A percentile compares a stretch with the other conserved stretches of the same genome.
phyloP scores from a whole-genome alignment of 2,329 filamentous ascomycete species.

The Mycosphaerelloides madeirae region DNA sequence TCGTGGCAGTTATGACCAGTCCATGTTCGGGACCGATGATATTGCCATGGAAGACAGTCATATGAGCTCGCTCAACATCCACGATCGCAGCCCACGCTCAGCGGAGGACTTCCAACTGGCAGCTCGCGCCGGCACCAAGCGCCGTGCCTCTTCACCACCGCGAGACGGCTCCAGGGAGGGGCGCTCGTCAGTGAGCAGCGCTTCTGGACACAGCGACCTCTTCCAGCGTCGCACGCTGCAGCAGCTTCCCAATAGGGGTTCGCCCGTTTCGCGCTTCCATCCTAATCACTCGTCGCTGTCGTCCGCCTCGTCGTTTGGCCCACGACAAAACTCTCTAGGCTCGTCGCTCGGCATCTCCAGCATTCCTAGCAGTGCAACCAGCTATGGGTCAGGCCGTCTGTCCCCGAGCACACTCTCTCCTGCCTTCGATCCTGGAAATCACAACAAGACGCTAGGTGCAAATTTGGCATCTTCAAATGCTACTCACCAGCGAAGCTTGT shows the following conservation, averaged over 20 bases:
- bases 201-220: constrained; percentile 43
- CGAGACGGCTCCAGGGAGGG: constrained; percentile 50
- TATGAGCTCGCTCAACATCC: constrained; percentile 50
- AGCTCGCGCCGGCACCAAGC: constrained; percentile 55
- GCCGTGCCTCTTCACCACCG: constrained; percentile 61
- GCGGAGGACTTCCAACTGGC: constrained; percentile 39
- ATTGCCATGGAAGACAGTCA: constrained; percentile 51
- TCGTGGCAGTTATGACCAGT: constrained; percentile 59
- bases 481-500: constrained; percentile 39
- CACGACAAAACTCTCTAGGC: constrained; percentile 58
- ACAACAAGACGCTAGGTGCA: constrained; percentile 50
- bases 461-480: constrained; percentile 41
- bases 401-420: constrained; percentile 59
- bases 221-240: constrained; percentile 53
- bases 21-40: constrained; percentile 48
- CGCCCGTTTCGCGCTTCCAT: constrained; percentile 51
- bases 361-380: constrained; percentile 61
- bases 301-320: constrained; percentile 59
- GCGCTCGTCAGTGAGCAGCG: constrained; percentile 41
- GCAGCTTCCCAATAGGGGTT: constrained; percentile 53
- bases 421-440: constrained; percentile 50
- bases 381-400: constrained; percentile 57
- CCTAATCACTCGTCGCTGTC: constrained; percentile 59
- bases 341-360: constrained; percentile 56
- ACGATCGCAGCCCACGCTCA: constrained; percentile 46